Evolutionary conservation across 2,329 filamentous ascomycete genomes (phyloP).

Genomic region (Fusarium decemcellulare): DNA sequence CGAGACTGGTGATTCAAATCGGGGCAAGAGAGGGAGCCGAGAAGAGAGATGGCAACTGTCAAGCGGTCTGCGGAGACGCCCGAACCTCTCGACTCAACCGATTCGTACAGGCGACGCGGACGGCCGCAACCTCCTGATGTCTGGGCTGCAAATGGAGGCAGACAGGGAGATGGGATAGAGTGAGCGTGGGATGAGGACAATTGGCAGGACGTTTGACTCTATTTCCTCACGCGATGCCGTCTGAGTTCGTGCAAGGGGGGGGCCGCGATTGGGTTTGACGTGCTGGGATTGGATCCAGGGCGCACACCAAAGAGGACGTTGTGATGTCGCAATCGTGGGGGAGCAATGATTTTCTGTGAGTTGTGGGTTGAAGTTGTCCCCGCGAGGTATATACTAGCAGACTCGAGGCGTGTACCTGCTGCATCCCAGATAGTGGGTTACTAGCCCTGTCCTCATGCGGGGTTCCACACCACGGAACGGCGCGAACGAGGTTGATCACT

Average conservation of each 20-base stretch:
- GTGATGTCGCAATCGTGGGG: slow-evolving; percentile 46
- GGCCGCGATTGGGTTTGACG: slow-evolving; percentile 2
- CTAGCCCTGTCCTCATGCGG: slow-evolving; percentile 34
- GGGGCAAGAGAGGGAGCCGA: slow-evolving; percentile 4
- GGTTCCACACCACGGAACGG: slow-evolving; percentile 29
- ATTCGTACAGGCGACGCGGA: slow-evolving; percentile 5
- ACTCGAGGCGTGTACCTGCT: not conserved
- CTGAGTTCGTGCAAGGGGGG: slow-evolving; percentile 9
- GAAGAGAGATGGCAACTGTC: not conserved
- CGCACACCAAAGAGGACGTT: slow-evolving; percentile 27
- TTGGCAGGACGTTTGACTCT: slow-evolving; percentile 11
- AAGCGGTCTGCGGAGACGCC: slow-evolving; percentile 3
- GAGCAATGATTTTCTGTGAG: slow-evolving; percentile 38
- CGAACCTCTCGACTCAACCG: not conserved
- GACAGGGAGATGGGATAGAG: slow-evolving; percentile 7
- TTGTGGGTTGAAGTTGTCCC: slow-evolving; percentile 38
- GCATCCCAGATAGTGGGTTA: slow-evolving; percentile 27
- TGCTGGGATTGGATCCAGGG: slow-evolving; percentile 24
- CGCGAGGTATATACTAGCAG: slow-evolving; percentile 37
- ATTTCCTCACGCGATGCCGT: slow-evolving; percentile 5
- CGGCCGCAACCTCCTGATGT: slow-evolving; percentile 4
- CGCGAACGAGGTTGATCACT: slow-evolving; percentile 13
- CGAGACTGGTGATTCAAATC: slow-evolving; percentile 9
- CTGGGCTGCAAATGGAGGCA: slow-evolving; percentile 21
- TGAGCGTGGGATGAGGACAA: slow-evolving; percentile 17